phyloP scores from a whole-genome alignment of 2,329 filamentous ascomycete genomes.

The Talaromyces sp. region DNA sequence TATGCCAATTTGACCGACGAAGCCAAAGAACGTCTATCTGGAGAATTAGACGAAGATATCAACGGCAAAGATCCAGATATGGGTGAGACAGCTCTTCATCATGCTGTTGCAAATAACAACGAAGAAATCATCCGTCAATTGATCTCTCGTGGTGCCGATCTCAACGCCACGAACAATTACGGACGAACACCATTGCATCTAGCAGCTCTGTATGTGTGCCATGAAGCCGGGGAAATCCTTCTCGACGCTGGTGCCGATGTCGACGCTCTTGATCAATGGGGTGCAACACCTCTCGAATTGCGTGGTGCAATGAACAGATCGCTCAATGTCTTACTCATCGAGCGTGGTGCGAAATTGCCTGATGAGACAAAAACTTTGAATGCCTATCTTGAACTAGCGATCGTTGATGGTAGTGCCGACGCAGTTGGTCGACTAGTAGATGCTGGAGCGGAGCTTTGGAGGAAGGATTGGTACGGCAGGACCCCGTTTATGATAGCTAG shows the following conservation, averaged over 20 bases:
- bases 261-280: neutral
- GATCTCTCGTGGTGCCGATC: neutral
- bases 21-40: neutral
- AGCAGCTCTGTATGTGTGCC: neutral
- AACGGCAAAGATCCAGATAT: conserved; percentile 6
- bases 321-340: neutral
- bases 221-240: neutral
- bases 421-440: neutral
- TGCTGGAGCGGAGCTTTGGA: conserved; percentile 2
- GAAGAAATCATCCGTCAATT: neutral
- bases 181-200: conserved; percentile 7
- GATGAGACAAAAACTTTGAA: neutral
- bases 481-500: conserved; percentile 4
- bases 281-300: conserved; percentile 3
- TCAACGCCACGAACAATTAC: conserved; percentile 1
- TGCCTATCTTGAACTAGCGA: neutral
- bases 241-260: neutral
- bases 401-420: neutral
- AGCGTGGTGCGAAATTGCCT: conserved; percentile 8
- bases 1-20: conserved; percentile 1
- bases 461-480: conserved; percentile 2
- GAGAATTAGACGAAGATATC: neutral
- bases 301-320: neutral
- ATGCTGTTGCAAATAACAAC: neutral
- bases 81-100: conserved; percentile 3